Evolutionary conservation across 805 yeast genomes (phyloP).

Genomic region (Isabelozyma heimii): DNA sequence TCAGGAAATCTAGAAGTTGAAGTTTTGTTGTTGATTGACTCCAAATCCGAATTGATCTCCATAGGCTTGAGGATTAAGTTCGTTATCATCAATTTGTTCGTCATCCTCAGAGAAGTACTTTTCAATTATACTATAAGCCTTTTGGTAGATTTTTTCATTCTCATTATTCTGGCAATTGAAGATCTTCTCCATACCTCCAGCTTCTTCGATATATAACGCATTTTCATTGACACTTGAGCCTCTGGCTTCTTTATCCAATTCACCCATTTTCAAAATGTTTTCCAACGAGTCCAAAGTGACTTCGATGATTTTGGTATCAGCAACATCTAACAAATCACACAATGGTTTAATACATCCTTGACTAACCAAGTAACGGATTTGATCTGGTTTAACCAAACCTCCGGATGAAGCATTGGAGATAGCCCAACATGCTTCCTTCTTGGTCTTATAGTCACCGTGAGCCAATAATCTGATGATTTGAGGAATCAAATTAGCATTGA

Average conservation of each 20-base stretch:
- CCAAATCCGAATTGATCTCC: slow-evolving; percentile 92
- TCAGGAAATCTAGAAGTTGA: slow-evolving; percentile 36
- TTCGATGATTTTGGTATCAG: slow-evolving; percentile 89
- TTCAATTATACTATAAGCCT: slow-evolving; percentile 86
- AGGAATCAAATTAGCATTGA: slow-evolving; percentile 91
- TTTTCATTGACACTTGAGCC: slow-evolving; percentile 74
- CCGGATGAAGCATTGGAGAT: slow-evolving; percentile 97
- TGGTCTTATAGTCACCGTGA: slow-evolving; percentile 90
- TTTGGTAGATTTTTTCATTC: slow-evolving; percentile 88
- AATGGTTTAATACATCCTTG: slow-evolving; percentile 98
- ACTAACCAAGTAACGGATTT: slow-evolving; percentile 84
- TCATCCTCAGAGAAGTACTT: slow-evolving; percentile 88
- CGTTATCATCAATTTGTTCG: slow-evolving; percentile 62
- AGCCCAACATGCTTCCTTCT: slow-evolving; percentile 99
- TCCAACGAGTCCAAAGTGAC: slow-evolving; percentile 94
- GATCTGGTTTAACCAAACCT: slow-evolving; percentile 87
- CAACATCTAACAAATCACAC: slow-evolving; percentile 84
- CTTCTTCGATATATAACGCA: slow-evolving; percentile 92
- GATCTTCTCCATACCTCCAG: slow-evolving; percentile 97
- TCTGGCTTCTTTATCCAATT: slow-evolving; percentile 77
- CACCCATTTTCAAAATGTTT: slow-evolving; percentile 92
- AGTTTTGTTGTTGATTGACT: slow-evolving; percentile 54
- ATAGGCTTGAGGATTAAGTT: slow-evolving; percentile 69
- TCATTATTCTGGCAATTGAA: slow-evolving; percentile 88
- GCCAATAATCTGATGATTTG: slow-evolving; percentile 77